Percentiles rank a stretch among this genome's conserved stretches.
Conservation (phyloP, 2,329 filamentous ascomycete genomes). For the Triangularia verruculosa region DNA sequence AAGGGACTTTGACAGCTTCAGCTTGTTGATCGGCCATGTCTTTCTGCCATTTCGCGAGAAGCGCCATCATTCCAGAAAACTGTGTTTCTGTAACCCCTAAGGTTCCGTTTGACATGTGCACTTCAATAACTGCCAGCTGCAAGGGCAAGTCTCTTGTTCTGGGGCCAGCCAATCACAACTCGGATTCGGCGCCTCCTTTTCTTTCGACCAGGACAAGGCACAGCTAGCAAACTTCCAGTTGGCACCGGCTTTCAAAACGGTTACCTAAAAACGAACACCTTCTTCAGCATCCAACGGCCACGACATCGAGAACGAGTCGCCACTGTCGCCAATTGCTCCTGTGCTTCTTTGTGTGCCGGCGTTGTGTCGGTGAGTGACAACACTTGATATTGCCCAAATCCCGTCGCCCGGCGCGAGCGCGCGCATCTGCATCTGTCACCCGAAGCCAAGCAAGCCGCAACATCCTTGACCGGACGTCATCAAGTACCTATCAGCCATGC, state of each 20-base stretch:
- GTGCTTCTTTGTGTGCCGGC: not conserved
- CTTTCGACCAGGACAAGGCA: slow-evolving; percentile 7
- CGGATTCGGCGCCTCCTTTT: slow-evolving; percentile 5
- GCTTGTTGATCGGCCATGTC: not conserved
- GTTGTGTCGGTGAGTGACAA: slow-evolving; percentile 12
- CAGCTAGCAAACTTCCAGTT: slow-evolving; percentile 4
- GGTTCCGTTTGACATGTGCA: not conserved
- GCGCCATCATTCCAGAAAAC: not conserved
- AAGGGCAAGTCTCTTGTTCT: not conserved
- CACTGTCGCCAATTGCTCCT: not conserved
- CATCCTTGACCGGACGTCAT: not conserved
- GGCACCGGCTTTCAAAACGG: slow-evolving; percentile 4
- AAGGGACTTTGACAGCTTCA: not conserved
- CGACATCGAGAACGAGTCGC: not conserved
- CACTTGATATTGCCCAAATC: not conserved
- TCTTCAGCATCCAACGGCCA: slow-evolving; percentile 3
- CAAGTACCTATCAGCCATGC: slow-evolving; percentile 23
- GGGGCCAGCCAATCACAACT: slow-evolving; percentile 13
- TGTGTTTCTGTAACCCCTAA: not conserved
- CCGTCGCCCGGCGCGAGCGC: slow-evolving; percentile 14
- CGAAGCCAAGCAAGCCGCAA: not conserved
- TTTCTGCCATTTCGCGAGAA: not conserved
- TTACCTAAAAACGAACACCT: not conserved
- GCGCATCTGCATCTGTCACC: slow-evolving; percentile 9
- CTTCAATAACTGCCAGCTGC: not conserved